Conservation (phyloP, 2,329 filamentous ascomycete genomes). For the Paecilomyces sp. region DNA sequence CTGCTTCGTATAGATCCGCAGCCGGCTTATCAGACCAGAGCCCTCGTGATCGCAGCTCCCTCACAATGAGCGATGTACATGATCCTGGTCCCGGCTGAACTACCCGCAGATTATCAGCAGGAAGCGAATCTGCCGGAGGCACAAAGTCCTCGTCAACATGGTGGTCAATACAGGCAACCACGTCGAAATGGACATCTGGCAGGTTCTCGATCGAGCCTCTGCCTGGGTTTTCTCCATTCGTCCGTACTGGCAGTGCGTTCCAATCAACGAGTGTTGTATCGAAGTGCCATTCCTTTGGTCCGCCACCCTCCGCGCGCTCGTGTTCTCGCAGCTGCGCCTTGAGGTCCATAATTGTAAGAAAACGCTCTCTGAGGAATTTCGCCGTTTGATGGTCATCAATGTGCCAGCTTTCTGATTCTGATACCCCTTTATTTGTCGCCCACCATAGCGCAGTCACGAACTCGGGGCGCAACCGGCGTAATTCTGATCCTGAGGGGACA, state of each 20-base stretch:
- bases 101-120: constrained; percentile 41
- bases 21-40: constrained; percentile 34
- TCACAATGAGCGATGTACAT: constrained; percentile 51
- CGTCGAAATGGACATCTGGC: constrained; percentile 33
- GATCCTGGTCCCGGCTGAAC: constrained; percentile 50
- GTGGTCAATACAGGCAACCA: constrained; percentile 55
- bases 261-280: constrained; percentile 37
- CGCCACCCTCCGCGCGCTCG: background rate
- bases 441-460: constrained; percentile 50
- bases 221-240: constrained; percentile 40
- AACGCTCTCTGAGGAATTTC: constrained; percentile 21
- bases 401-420: constrained; percentile 9
- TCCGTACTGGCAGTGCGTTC: constrained; percentile 38
- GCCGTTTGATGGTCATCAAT: constrained; percentile 17
- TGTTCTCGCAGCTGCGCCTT: constrained; percentile 13
- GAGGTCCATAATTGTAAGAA: constrained; percentile 36
- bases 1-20: constrained; percentile 9
- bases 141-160: constrained; percentile 53
- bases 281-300: constrained; percentile 2
- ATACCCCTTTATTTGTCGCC: constrained; percentile 26
- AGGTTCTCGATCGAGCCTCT: constrained; percentile 43
- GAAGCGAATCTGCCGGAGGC: constrained; percentile 25
- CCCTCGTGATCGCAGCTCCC: constrained; percentile 41
- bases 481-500: constrained; percentile 36
- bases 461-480: constrained; percentile 50